A percentile compares a stretch with the other conserved stretches of the same genome.
phyloP scores from a whole-genome alignment of 306 rosid genomes.

The Quercus alba region DNA sequence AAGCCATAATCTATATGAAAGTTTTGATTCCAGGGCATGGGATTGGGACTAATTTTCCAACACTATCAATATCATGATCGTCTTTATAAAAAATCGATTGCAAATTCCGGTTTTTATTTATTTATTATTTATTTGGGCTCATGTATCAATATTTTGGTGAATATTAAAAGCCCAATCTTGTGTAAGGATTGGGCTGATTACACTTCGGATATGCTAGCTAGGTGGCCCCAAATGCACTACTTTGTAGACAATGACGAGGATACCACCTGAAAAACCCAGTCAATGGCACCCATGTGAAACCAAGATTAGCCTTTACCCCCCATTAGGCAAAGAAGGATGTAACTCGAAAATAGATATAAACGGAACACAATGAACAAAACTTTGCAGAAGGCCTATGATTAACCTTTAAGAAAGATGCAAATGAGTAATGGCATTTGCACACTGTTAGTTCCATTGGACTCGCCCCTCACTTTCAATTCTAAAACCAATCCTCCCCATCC shows the following conservation, averaged over 20 bases:
- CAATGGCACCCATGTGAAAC: background rate
- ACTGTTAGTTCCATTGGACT: conserved; percentile 62
- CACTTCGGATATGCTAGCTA: too few relatives aligned
- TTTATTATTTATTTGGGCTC: too few relatives aligned
- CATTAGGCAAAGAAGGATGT: background rate
- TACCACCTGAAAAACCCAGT: too few relatives aligned
- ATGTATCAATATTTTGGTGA: too few relatives aligned
- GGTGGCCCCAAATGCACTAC: too few relatives aligned
- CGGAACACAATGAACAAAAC: conserved; percentile 14
- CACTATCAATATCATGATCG: background rate
- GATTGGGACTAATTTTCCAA: background rate
- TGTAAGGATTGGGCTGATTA: too few relatives aligned
- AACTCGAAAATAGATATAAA: background rate
- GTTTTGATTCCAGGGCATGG: background rate
- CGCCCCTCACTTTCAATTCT: conserved; percentile 22
- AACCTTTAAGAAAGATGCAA: conserved; percentile 31
- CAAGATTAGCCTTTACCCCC: background rate
- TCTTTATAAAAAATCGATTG: background rate
- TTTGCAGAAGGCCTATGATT: conserved; percentile 42
- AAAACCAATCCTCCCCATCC: conserved; percentile 30
- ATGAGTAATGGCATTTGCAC: conserved; percentile 61
- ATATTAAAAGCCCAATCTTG: too few relatives aligned
- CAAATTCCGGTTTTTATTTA: too few relatives aligned
- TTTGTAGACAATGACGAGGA: too few relatives aligned
- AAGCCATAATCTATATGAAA: background rate